phyloP scores from a whole-genome alignment of 2,329 filamentous ascomycete species.

The Alternaria sp. region DNA sequence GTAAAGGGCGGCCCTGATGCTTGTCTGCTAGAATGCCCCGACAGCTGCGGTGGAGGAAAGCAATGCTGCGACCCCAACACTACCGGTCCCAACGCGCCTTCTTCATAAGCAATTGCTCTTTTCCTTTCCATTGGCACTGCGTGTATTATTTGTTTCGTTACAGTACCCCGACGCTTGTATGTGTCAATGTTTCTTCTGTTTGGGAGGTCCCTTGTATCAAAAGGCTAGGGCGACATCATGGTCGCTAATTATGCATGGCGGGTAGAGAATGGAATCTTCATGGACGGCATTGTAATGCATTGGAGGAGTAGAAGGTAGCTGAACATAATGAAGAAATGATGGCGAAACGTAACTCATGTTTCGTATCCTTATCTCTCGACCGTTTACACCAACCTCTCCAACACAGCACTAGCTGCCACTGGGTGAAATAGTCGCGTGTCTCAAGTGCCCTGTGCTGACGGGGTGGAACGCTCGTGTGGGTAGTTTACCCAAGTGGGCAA shows the following conservation, averaged over 20 bases:
- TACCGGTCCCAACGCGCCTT: conserved; percentile 35
- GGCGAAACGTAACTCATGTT: background rate
- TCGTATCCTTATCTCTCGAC: background rate
- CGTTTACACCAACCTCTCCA: conserved; percentile 2
- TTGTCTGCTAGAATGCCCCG: conserved; percentile 56
- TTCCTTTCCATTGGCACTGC: background rate
- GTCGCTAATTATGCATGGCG: background rate
- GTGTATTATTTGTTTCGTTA: conserved; percentile 2
- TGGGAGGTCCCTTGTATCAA: background rate
- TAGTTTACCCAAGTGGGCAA: conserved; percentile 4
- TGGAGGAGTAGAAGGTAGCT: background rate
- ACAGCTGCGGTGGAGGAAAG: conserved; percentile 53
- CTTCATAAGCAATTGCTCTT: conserved; percentile 12
- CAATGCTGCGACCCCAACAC: conserved; percentile 54
- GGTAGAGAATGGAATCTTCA: background rate
- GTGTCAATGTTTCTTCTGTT: conserved; percentile 1
- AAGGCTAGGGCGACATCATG: background rate
- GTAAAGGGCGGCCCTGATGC: conserved; percentile 47
- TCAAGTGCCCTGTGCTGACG: conserved; percentile 1
- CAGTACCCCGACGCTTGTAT: conserved; percentile 4
- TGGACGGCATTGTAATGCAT: background rate
- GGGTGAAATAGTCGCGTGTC: background rate
- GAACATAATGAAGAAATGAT: background rate
- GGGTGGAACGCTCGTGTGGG: background rate
- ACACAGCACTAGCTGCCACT: background rate